Evolutionary conservation across 352 stramenopile genomes (phyloP).

Genomic region (Pythium diclinum): DNA sequence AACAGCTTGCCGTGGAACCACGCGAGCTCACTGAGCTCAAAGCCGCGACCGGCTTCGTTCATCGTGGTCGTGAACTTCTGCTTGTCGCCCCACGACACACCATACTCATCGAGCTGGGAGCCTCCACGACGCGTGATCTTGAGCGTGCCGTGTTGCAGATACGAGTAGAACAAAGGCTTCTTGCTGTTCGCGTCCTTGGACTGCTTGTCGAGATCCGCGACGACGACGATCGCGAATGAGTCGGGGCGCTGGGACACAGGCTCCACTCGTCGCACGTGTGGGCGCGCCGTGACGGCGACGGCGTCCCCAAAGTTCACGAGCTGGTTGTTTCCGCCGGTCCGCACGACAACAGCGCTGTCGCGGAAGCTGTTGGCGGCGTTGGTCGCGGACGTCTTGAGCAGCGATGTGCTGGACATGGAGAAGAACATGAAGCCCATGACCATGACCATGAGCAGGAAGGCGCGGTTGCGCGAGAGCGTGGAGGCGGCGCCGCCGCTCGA

Average conservation of each 20-base stretch:
- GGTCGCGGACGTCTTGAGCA: constrained; percentile 22
- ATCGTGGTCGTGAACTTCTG: constrained; percentile 75
- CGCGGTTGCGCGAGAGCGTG: constrained; percentile 50
- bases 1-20: constrained; percentile 89
- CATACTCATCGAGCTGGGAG: constrained; percentile 46
- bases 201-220: constrained; percentile 96
- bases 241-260: constrained; percentile 33
- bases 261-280: constrained; percentile 11
- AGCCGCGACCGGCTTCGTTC: constrained; percentile 95
- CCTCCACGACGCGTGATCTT: constrained; percentile 46
- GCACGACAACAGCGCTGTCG: constrained; percentile 18
- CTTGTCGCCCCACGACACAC: constrained; percentile 63
- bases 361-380: constrained; percentile 11
- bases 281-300: constrained; percentile 9
- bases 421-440: constrained; percentile 57
- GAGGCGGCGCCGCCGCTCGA: constrained; percentile 27
- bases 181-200: constrained; percentile 81
- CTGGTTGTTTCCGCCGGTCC: constrained; percentile 16
- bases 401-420: constrained; percentile 52
- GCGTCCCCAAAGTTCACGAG: constrained; percentile 25
- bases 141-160: constrained; percentile 89
- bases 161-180: constrained; percentile 90
- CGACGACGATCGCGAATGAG: constrained; percentile 86
- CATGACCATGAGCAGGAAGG: constrained; percentile 43
- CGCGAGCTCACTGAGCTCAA: constrained; percentile 94